A percentile compares a stretch with the other conserved stretches of the same genome.
phyloP scores from a whole-genome alignment of 106 monocot species.

The Dendrobium chrysotoxum region DNA sequence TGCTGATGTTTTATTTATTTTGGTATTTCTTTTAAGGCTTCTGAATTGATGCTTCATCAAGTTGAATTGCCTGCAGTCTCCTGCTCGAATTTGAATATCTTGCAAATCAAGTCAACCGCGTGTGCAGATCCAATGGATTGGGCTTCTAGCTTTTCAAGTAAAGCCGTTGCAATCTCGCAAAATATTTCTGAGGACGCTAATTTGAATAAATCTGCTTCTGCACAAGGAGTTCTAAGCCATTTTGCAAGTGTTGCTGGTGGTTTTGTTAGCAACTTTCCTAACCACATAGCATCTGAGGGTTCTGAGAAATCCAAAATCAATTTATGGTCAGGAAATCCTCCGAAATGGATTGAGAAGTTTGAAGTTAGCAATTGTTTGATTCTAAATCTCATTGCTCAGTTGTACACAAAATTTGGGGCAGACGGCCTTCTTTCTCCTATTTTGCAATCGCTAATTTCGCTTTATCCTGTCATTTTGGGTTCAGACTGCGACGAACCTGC shows the following conservation, averaged over 20 bases:
- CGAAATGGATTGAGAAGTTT: constrained; percentile 65
- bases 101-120: not conserved
- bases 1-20: not conserved
- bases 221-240: constrained; percentile 4
- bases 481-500: constrained; percentile 33
- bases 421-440: constrained; percentile 40
- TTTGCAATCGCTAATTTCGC: constrained; percentile 37
- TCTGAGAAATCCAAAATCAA: constrained; percentile 13
- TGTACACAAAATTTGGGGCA: constrained; percentile 24
- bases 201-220: constrained; percentile 22
- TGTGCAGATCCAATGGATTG: constrained; percentile 22
- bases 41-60: not conserved
- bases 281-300: not conserved
- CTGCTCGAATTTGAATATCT: constrained; percentile 15
- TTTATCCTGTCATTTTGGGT: constrained; percentile 17
- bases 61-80: not conserved
- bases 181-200: constrained; percentile 52
- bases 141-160: constrained; percentile 43
- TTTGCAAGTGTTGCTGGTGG: constrained; percentile 1
- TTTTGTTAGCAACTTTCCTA: not conserved
- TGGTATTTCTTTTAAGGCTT: not conserved
- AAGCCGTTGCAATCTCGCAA: constrained; percentile 36
- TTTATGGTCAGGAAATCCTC: constrained; percentile 62
- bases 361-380: constrained; percentile 30
- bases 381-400: constrained; percentile 44